Percentiles rank a stretch among this genome's conserved stretches.
Evolutionary conservation across 164 flowering plant species (phyloP).

Genomic region (Liriodendron chinense): DNA sequence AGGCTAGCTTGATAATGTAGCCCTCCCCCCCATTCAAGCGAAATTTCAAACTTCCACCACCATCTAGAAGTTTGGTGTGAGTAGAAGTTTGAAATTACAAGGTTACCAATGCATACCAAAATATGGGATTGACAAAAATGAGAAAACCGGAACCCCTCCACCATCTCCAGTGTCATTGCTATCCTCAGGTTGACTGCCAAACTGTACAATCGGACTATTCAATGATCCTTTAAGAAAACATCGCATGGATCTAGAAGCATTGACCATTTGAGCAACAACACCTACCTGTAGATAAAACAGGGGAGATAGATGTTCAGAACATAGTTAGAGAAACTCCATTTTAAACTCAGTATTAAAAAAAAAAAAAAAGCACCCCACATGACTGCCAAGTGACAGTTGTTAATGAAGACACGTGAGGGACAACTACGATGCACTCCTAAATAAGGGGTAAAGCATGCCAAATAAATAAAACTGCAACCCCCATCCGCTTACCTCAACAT

Average conservation of each 20-base stretch:
- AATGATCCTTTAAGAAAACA: slow-evolving; percentile 48
- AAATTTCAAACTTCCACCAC: not conserved
- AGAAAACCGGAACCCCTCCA: slow-evolving; percentile 64
- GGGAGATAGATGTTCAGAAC: not conserved
- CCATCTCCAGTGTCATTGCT: slow-evolving; percentile 64
- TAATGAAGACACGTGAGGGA: not conserved
- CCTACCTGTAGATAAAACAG: slow-evolving; percentile 39
- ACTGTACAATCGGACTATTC: slow-evolving; percentile 51
- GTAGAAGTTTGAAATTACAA: not conserved
- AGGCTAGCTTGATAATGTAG: not conserved
- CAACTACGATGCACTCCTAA: not conserved
- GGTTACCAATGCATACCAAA: slow-evolving; percentile 47
- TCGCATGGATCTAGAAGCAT: slow-evolving; percentile 54
- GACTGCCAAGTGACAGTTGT: not conserved
- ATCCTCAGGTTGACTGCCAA: slow-evolving; percentile 41
- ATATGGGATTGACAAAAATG: slow-evolving; percentile 45
- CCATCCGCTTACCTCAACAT: too few relatives aligned
- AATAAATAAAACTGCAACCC: too few relatives aligned
- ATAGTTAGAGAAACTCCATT: not conserved
- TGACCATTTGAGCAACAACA: slow-evolving; percentile 47
- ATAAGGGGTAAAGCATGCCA: too few relatives aligned
- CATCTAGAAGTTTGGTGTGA: not conserved
- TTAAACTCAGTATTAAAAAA: too few relatives aligned
- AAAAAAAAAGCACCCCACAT: too few relatives aligned
- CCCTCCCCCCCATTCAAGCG: not conserved